A percentile compares a stretch with the other conserved stretches of the same genome.
Conservation (phyloP, 2,329 filamentous ascomycete genomes). For the Tricladium varicosporioides region DNA sequence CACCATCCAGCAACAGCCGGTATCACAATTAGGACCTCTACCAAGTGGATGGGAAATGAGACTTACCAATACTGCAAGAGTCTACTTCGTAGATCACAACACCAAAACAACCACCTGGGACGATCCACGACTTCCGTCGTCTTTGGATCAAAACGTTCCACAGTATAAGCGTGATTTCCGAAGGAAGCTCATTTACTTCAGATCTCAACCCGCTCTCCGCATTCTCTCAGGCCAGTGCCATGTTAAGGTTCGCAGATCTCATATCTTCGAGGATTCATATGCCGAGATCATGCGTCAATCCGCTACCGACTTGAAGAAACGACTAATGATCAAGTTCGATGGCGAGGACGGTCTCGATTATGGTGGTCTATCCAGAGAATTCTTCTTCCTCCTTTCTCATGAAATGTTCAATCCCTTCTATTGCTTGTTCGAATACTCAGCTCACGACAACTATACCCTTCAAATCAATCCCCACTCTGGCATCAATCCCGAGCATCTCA, state of each 20-base stretch:
- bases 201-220: slow-evolving; percentile 92
- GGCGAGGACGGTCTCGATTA: slow-evolving; percentile 98
- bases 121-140: slow-evolving; percentile 90
- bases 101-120: slow-evolving; percentile 99
- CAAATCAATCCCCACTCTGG: slow-evolving; percentile 99
- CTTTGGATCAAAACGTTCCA: slow-evolving; percentile 94
- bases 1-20: slow-evolving; percentile 93
- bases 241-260: slow-evolving; percentile 92
- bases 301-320: slow-evolving; percentile 93
- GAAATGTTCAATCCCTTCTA: slow-evolving; percentile 99
- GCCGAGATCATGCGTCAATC: slow-evolving; percentile 97
- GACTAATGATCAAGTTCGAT: slow-evolving; percentile 99
- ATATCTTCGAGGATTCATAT: slow-evolving; percentile 99
- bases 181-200: slow-evolving; percentile 98
- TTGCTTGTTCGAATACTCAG: slow-evolving; percentile 98
- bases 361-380: slow-evolving; percentile 94
- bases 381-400: slow-evolving; percentile 98
- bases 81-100: slow-evolving; percentile 99
- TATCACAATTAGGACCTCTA: slow-evolving; percentile 90
- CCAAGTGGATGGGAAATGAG: slow-evolving; percentile 99
- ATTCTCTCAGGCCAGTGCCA: slow-evolving; percentile 97
- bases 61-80: slow-evolving; percentile 92
- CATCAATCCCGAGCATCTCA: slow-evolving; percentile 98
- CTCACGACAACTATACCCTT: slow-evolving; percentile 99
- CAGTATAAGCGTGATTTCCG: slow-evolving; percentile 99